Conservation (phyloP, 2,329 filamentous ascomycete species). For the Ophiostoma sp. region DNA sequence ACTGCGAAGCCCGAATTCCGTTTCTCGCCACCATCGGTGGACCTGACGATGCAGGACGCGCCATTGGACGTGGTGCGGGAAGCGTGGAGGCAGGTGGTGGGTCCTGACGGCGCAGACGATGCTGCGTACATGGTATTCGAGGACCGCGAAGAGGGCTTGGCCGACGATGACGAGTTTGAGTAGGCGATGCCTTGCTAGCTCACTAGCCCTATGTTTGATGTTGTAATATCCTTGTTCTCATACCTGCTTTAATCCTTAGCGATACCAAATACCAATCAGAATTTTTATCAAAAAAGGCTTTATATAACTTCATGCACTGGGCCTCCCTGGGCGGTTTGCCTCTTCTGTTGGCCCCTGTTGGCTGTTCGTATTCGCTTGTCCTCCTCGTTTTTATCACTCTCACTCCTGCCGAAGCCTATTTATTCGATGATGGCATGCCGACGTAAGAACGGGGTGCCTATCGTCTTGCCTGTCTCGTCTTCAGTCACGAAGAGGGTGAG, state of each 20-base stretch:
- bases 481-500: background rate
- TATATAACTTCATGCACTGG: background rate
- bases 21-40: slow-evolving; percentile 55
- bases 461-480: background rate
- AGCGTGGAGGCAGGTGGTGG: slow-evolving; percentile 63
- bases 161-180: slow-evolving; percentile 38
- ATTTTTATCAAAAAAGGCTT: background rate
- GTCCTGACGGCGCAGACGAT: slow-evolving; percentile 38
- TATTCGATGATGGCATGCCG: background rate
- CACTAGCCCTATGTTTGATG: background rate
- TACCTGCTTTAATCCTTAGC: background rate
- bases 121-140: slow-evolving; percentile 69
- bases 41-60: slow-evolving; percentile 69
- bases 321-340: background rate
- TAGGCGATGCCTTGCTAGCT: background rate
- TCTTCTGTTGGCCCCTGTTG: background rate
- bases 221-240: background rate
- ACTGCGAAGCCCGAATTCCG: slow-evolving; percentile 37
- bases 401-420: background rate
- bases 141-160: slow-evolving; percentile 61
- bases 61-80: slow-evolving; percentile 60
- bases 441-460: background rate
- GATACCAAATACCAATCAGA: background rate
- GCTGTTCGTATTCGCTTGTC: background rate
- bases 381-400: background rate